Base-by-base conservation (phyloP, 352 stramenopile species). In the Globisporangium megalacanthum region DNA sequence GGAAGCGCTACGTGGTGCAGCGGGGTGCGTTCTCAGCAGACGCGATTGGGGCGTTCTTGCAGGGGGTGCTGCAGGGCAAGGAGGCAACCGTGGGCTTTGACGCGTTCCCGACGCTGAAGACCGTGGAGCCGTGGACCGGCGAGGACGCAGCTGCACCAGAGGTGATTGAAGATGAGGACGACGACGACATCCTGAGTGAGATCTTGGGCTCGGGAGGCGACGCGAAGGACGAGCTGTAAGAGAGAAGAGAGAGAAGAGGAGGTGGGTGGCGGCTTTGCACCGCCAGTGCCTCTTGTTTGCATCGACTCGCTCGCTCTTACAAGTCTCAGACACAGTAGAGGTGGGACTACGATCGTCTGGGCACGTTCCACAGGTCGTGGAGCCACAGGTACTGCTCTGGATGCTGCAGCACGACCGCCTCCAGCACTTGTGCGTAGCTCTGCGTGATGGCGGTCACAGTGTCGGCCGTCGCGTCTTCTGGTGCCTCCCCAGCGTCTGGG, bases 141-240 rank as follows among this genome's bases (percentile, higher is more conserved):
- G 65, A 96, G 63, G 87, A 96, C 52, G 82, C 79, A 37, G 69
- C 88, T 62, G 55, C 82, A 13, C 31, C 31, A 10, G 82, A 92
- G 35, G 64, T 78, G 47, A 69, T 91, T 17, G 86, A 88, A 50
- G 83, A 91, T 3, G 82, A 92, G 33, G 83, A 94, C 52, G 83
- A 91, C 55, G 83, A 91, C 52, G 85, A 93, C 54, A 94, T 97
- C 54, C 65, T 97, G 62, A 89, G 73, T 61, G 88, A 97, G 57
- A 93, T 93, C 20, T 63, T 95, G 9, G 77, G 76, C 33, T 66
- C 56, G 17, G 52, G 61, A 2, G 35, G 35, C 10, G 70, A 58
- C 15, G 66, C 76, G 59, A 95, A 90, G 66, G 85, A 95, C 36
- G 87, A 96, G 50, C 71, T 94, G 58, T 96, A 86, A 53, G 14